Base-by-base conservation (phyloP, 352 stramenopile species). In the Globisporangium solare region DNA sequence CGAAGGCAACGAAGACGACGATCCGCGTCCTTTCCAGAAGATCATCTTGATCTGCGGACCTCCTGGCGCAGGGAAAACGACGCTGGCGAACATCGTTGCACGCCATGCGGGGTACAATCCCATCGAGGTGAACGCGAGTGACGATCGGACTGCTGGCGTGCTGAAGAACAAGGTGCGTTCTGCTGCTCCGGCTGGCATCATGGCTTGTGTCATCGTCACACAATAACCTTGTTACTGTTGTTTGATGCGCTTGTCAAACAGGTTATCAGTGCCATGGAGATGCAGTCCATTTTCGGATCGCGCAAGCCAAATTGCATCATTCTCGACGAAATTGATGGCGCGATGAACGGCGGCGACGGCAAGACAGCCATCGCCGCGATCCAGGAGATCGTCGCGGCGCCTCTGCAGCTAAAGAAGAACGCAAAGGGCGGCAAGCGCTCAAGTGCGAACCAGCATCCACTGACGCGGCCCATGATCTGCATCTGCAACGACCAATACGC, bases 401-500 rank as follows among this genome's bases (percentile, higher is more conserved):
- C 95, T 6, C 70, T 98, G 64, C 77, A 66, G 47, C 58, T 35
- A 42, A 79, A 83, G 46, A 86, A 78, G 59, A 65, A 47, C 15
- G 15, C 21, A 14, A 60, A 64, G 17, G 39, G 50, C 20, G 50
- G 41, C 39, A 78, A 81, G 51, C 60, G 54, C 18, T 66, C 69
- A 31, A 35, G 40, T 18, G 55, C 58, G 21, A 77, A 72, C 47
- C 66, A 71, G 21, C 86, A 97, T 40, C 79, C 92, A 6, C 67
- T 98, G 40, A 97, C 72, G 50, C 83, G 96, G 1, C 96, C 96
- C 8, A 76, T 99, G 17, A 99, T 99, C 60, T 98, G 97, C 64
- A 99, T 99, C 71, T 99, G 97, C 74, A 99, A 99, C 70, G 93
- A 99, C 66, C 88, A 98, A 63, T 99, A 98, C 70, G 94, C 94